Conservation (phyloP, 306 rosid genomes). For the Benincasa hispida region DNA sequence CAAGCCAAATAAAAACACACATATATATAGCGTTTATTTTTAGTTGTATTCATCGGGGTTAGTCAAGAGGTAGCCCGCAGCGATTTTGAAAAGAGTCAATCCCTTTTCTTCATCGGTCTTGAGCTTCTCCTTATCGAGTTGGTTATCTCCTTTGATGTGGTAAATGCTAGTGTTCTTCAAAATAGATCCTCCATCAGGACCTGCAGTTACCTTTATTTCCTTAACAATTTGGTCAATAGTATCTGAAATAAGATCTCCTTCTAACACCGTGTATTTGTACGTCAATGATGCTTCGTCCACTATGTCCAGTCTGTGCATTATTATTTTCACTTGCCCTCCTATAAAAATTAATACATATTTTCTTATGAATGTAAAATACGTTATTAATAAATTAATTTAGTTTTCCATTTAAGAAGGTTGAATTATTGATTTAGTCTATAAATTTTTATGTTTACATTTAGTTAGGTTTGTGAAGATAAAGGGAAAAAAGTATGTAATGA, state of each 20-base stretch:
- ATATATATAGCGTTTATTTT: background rate
- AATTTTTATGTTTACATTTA: too few relatives aligned
- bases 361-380: too few relatives aligned
- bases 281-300: constrained; percentile 20
- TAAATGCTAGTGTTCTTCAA: constrained; percentile 22
- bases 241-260: constrained; percentile 25
- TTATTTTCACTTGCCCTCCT: constrained; percentile 21
- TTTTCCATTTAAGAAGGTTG: too few relatives aligned
- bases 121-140: constrained; percentile 16
- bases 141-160: constrained; percentile 22
- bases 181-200: constrained; percentile 4
- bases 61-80: constrained; percentile 26
- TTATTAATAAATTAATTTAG: too few relatives aligned
- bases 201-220: constrained; percentile 19
- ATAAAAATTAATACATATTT: background rate
- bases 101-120: constrained; percentile 31
- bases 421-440: too few relatives aligned
- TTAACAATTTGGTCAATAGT: constrained; percentile 24
- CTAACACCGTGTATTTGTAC: constrained; percentile 27
- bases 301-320: constrained; percentile 28
- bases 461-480: too few relatives aligned
- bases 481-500: too few relatives aligned
- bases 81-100: constrained; percentile 22
- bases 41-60: constrained; percentile 23
- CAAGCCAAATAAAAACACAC: background rate